Base-by-base conservation (phyloP, 352 stramenopile genomes). In the Phytophthora tentaculata region DNA sequence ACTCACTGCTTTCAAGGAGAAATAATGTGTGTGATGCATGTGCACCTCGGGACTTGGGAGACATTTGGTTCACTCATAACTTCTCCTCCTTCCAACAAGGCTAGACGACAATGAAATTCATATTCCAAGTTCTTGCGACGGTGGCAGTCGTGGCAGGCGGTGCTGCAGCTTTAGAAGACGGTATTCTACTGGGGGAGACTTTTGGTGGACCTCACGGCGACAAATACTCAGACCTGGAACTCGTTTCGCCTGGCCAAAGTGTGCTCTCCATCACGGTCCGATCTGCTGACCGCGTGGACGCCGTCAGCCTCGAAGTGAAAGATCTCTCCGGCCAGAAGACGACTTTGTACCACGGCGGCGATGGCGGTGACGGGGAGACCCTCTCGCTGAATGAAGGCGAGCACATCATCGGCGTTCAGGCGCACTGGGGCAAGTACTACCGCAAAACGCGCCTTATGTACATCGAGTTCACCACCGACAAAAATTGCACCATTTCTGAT, bases 381-480 rank as follows among this genome's bases (percentile, higher is more conserved):
- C 56, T 62, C 20, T 16, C 22, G 9, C 22, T 71, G 1, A 5
- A 5, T 2, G 29, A 16, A 3, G 57, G 22, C 14, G 64, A 71
- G 51, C 17, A 55, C 23, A 32, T 67, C 43, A 62, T 19, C 3
- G 41, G 50, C 9, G 48, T 71, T 12, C 56, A 71, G 50, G 64
- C 45, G 1, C 64, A 71, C 32, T 62, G 48, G 56, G 64, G 64
- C 5, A 44, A 71, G 28, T 54, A 45, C 43, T 32, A 62, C 28
- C 13, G 26, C 26, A 44, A 71, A 56, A 71, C 64, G 22, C 64
- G 56, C n/a, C 19, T 71, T 41, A 50, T 51, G 41, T 71, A 54
- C 64, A 12, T 71, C 29, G 12, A 60, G 13, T 61, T 71, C 16
- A 57, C 56, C 41, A 71, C 64, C 23, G 56, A 47, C 32, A 17